These are phyloP conservation scores for Saturnispora serradocipensis DNA, from an alignment of 805 yeast species.

Conservation along the genomic window DNA sequence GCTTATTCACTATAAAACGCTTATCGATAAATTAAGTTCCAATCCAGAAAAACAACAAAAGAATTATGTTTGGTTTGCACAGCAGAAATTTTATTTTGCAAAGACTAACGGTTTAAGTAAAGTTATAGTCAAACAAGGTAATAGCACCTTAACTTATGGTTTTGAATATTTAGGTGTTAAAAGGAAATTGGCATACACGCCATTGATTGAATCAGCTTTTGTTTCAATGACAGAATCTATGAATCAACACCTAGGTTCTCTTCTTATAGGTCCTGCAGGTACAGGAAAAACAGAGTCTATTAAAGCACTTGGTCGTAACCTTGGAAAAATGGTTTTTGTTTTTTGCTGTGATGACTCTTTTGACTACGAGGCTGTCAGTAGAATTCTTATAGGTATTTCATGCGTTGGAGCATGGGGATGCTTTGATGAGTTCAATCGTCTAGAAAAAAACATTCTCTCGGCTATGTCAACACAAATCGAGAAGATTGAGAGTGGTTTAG, in stretches of 20 bases:
- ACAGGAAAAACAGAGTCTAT: constrained; percentile 93
- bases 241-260: constrained; percentile 71
- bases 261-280: constrained; percentile 94
- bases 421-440: constrained; percentile 88
- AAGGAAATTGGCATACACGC: constrained; percentile 68
- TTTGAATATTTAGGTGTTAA: constrained; percentile 75
- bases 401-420: constrained; percentile 91
- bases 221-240: constrained; percentile 67
- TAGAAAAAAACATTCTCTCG: constrained; percentile 62
- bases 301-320: constrained; percentile 68
- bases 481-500: constrained; percentile 50
- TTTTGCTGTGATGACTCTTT: constrained; percentile 89
- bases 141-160: constrained; percentile 51
- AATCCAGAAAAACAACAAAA: not conserved
- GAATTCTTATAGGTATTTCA: constrained; percentile 71
- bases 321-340: constrained; percentile 77
- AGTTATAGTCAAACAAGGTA: constrained; percentile 44
- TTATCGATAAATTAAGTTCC: constrained; percentile 13
- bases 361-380: constrained; percentile 68
- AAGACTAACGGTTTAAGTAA: constrained; percentile 16
- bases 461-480: constrained; percentile 80
- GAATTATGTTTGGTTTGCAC: constrained; percentile 39
- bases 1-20: constrained; percentile 46
- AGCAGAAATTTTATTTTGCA: constrained; percentile 40
- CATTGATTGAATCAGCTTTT: constrained; percentile 55